A percentile compares a stretch with the other conserved stretches of the same genome.
Conservation (phyloP, 345 rosid genomes). For the Citrus medica region DNA sequence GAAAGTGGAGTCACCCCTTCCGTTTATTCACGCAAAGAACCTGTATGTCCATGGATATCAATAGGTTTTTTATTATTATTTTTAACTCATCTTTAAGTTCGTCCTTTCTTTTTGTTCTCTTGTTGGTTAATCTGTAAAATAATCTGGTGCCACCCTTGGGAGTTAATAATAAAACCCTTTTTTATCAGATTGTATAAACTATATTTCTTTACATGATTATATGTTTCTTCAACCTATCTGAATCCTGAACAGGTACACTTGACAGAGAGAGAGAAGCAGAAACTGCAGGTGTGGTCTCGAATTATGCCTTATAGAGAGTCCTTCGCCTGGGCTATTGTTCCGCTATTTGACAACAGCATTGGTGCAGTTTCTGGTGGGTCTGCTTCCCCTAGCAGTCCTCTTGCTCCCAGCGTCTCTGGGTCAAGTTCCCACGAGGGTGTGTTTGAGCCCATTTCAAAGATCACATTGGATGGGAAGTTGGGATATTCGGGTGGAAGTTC, state of each 20-base stretch:
- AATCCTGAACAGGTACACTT: conserved; percentile 64
- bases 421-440: conserved; percentile 81
- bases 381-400: conserved; percentile 98
- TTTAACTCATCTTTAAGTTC: not conserved
- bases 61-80: not conserved
- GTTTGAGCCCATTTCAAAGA: conserved; percentile 77
- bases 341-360: conserved; percentile 84
- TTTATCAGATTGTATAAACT: conserved; percentile 4
- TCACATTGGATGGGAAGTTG: conserved; percentile 81
- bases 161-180: not conserved
- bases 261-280: conserved; percentile 96
- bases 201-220: conserved; percentile 4
- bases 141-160: not conserved
- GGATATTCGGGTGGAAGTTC: conserved; percentile 85
- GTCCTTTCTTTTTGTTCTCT: conserved; percentile 1
- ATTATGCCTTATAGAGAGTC: conserved; percentile 97
- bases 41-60: conserved; percentile 49
- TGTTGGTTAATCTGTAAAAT: conserved; percentile 3
- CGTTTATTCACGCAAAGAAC: conserved; percentile 98
- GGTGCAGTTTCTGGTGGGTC: conserved; percentile 74
- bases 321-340: conserved; percentile 98
- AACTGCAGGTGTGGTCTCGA: conserved; percentile 97
- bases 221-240: conserved; percentile 14
- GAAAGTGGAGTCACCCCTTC: conserved; percentile 91
- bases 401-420: conserved; percentile 81